phyloP scores from a whole-genome alignment of 1,284 basidiomycete species.

The Cutaneotrichosporon mucoides region DNA sequence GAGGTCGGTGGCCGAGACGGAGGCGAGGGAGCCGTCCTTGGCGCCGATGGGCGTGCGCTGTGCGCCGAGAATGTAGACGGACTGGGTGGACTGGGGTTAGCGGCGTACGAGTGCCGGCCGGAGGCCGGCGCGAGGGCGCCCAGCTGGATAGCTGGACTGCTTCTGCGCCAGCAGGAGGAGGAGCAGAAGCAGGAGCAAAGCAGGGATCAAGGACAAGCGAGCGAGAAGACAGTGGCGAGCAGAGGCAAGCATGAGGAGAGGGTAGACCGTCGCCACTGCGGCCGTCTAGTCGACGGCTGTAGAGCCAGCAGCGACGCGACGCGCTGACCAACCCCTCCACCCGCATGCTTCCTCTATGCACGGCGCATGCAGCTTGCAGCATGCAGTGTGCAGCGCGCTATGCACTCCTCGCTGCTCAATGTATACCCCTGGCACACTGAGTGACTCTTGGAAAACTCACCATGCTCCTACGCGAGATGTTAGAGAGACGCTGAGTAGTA shows the following conservation, averaged over 20 bases:
- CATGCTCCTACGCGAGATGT: constrained; percentile 20
- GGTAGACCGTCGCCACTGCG: too few relatives aligned
- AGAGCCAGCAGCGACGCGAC: not conserved
- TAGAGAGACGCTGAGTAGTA: constrained; percentile 15
- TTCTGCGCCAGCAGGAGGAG: too few relatives aligned
- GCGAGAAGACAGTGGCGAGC: too few relatives aligned
- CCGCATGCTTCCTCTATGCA: too few relatives aligned
- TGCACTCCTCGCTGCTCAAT: too few relatives aligned
- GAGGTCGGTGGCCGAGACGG: constrained; percentile 84
- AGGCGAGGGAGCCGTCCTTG: constrained; percentile 83
- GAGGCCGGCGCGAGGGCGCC: not conserved
- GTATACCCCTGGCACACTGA: too few relatives aligned
- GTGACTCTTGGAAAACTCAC: constrained; percentile 9
- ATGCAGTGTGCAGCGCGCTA: not conserved
- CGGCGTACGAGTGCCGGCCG: not conserved
- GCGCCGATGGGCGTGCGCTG: constrained; percentile 93
- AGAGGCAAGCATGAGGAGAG: too few relatives aligned
- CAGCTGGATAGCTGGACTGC: too few relatives aligned
- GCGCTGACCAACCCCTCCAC: not conserved
- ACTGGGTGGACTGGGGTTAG: constrained; percentile 52
- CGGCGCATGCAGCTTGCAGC: not conserved
- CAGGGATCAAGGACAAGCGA: too few relatives aligned
- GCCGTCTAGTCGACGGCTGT: too few relatives aligned
- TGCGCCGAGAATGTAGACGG: constrained; percentile 93
- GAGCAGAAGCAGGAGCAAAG: too few relatives aligned